Conservation (phyloP, 805 yeast species). For the Yarrowia osloensis region DNA sequence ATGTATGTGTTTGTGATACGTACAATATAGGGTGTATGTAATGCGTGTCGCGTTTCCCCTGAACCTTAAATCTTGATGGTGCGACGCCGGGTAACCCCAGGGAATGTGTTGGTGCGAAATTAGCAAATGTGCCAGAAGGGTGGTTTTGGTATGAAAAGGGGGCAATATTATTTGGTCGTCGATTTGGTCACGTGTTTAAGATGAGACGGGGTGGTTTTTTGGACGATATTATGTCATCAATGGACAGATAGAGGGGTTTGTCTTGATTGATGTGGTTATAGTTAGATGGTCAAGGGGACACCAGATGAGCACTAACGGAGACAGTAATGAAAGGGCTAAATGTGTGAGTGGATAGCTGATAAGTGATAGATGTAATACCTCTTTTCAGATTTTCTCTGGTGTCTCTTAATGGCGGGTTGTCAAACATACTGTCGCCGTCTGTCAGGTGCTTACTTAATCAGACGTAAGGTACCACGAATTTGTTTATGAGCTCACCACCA, state of each 20-base stretch:
- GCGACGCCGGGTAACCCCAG: background rate
- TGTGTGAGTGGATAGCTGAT: no score
- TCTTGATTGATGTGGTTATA: no score
- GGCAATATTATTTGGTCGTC: background rate
- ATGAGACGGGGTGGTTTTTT: background rate
- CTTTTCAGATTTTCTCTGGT: no score
- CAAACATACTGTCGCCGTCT: no score
- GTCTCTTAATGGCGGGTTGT: no score
- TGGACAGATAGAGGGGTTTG: no score
- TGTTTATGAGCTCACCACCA: background rate
- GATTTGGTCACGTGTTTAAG: background rate
- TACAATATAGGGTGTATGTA: slow-evolving; percentile 3
- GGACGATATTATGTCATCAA: background rate
- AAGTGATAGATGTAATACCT: no score
- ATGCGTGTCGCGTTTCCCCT: slow-evolving; percentile 30
- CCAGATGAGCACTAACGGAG: no score
- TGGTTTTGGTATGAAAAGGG: background rate
- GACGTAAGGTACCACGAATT: no score
- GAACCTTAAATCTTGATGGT: background rate
- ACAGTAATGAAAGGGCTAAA: no score
- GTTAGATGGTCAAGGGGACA: no score
- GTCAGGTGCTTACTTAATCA: no score
- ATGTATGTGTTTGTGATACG: slow-evolving; percentile 22
- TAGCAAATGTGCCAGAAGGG: background rate
- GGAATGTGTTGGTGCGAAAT: background rate